Conservation (phyloP, 345 rosid species). For the Dipteronia dyeriana region DNA sequence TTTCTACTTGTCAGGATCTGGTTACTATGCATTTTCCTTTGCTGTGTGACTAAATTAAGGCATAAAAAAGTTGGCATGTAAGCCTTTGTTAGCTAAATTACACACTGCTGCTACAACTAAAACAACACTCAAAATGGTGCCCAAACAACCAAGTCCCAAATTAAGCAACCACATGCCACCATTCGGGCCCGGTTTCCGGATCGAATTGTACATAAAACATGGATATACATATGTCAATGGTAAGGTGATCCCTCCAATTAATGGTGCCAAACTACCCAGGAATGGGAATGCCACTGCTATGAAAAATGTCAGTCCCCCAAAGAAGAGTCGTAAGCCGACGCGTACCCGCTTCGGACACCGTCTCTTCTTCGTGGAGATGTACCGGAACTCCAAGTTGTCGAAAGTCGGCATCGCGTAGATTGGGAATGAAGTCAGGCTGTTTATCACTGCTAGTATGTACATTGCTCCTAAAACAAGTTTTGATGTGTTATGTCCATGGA, state of each 20-base stretch:
- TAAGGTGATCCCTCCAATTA: constrained; percentile 48
- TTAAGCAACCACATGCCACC: constrained; percentile 42
- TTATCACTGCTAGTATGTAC: constrained; percentile 29
- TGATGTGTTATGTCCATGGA: constrained; percentile 30
- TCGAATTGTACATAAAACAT: constrained; percentile 58
- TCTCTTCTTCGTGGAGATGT: constrained; percentile 20
- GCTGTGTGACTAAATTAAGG: constrained; percentile 20
- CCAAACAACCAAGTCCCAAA: constrained; percentile 45
- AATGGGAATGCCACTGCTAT: constrained; percentile 51
- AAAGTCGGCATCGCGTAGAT: constrained; percentile 59
- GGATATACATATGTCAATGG: constrained; percentile 52
- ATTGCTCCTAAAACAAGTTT: constrained; percentile 23
- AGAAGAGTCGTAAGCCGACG: constrained; percentile 29
- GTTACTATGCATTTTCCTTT: too few species aligned
- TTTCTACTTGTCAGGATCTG: too few species aligned
- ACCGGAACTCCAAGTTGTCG: constrained; percentile 48
- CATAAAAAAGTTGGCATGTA: constrained; percentile 48
- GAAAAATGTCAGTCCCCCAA: constrained; percentile 45
- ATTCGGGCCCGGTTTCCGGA: constrained; percentile 17
- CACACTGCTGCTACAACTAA: constrained; percentile 42
- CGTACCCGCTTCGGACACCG: constrained; percentile 37
- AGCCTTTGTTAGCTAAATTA: constrained; percentile 38
- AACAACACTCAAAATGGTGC: constrained; percentile 29
- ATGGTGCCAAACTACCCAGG: constrained; percentile 35
- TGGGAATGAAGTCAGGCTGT: constrained; percentile 46